Conservation (phyloP, 1,284 basidiomycete species). For the Earliella scabrosa region DNA sequence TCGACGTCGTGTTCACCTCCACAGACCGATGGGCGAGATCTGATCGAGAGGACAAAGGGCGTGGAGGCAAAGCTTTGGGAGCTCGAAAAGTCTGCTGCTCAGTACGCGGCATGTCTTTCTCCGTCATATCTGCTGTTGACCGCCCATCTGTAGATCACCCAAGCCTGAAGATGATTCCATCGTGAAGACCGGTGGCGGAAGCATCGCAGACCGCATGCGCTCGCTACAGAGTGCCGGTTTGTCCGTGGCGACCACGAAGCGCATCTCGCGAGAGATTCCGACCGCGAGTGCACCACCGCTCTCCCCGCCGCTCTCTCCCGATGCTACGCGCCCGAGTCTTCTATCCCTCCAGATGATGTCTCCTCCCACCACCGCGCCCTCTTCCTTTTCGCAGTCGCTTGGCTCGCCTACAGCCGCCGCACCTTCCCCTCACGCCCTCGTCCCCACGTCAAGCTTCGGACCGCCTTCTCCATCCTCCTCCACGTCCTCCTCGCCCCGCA, state of each 20-base stretch:
- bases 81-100: slow-evolving; percentile 51
- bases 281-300: slow-evolving; percentile 20
- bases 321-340: slow-evolving; percentile 22
- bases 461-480: slow-evolving; percentile 74
- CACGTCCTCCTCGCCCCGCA: slow-evolving; percentile 41
- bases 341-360: slow-evolving; percentile 34
- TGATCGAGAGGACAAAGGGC: slow-evolving; percentile 48
- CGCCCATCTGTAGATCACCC: slow-evolving; percentile 14
- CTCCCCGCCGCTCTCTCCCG: slow-evolving; percentile 24
- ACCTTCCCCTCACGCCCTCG: slow-evolving; percentile 56
- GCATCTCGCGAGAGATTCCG: slow-evolving; percentile 50
- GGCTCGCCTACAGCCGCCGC: slow-evolving; percentile 34
- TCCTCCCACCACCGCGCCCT: slow-evolving; percentile 32
- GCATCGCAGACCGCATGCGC: slow-evolving; percentile 73
- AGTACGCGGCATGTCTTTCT: slow-evolving; percentile 40
- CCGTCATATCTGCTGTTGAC: neutral
- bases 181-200: slow-evolving; percentile 48
- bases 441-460: slow-evolving; percentile 68
- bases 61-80: slow-evolving; percentile 65
- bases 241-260: slow-evolving; percentile 51
- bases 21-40: slow-evolving; percentile 55
- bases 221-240: slow-evolving; percentile 73
- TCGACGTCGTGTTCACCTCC: slow-evolving; percentile 5
- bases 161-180: slow-evolving; percentile 29
- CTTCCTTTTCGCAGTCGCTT: slow-evolving; percentile 32